Conservation (phyloP, 2,329 filamentous ascomycete species). For the Aspergillus novofumigatus region DNA sequence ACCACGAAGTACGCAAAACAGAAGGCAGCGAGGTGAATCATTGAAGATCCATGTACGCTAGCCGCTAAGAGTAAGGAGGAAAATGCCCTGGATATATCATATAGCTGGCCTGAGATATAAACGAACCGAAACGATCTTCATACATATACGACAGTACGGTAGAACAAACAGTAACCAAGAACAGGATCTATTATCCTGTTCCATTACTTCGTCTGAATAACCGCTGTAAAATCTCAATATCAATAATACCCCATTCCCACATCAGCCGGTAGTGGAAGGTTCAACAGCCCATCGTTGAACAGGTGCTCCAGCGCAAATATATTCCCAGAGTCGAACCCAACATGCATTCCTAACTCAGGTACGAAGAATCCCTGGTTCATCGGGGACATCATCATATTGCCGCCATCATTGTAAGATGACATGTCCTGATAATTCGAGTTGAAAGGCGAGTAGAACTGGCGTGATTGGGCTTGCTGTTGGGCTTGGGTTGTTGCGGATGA, state of each 20-base stretch:
- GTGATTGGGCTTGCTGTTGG: not conserved
- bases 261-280: conserved; percentile 23
- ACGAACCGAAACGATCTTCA: not conserved
- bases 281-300: conserved; percentile 31
- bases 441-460: conserved; percentile 10
- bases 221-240: not conserved
- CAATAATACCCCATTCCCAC: conserved; percentile 20
- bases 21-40: no score
- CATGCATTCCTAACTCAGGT: conserved; percentile 23
- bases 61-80: not conserved
- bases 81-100: not conserved
- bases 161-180: not conserved
- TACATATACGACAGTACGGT: not conserved
- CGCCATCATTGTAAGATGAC: conserved; percentile 11
- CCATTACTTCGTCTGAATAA: not conserved
- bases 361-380: conserved; percentile 19
- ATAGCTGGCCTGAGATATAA: not conserved
- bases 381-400: conserved; percentile 14
- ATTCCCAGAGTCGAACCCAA: conserved; percentile 25
- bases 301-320: conserved; percentile 29
- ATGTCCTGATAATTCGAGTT: conserved; percentile 6
- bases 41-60: not conserved
- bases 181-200: not conserved
- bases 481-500: not conserved
- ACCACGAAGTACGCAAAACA: not conserved